Evolutionary conservation across 2,329 filamentous ascomycete species (phyloP).

Genomic region (Calonectria fujianensis): DNA sequence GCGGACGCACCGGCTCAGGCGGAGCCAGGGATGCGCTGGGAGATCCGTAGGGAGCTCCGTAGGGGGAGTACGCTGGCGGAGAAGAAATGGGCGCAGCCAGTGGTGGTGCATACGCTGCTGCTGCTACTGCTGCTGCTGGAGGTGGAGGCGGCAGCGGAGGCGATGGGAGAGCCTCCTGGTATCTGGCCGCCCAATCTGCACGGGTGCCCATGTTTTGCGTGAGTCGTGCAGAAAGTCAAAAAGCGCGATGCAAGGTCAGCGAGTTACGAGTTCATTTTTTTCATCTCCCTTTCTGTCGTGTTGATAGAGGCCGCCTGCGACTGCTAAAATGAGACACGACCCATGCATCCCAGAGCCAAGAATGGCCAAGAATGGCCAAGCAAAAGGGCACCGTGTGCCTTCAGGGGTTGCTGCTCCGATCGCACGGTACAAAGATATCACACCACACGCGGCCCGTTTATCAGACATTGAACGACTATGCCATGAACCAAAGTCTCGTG

Average conservation of each 20-base stretch:
- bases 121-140: not conserved
- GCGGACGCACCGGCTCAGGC: conserved; percentile 47
- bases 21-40: conserved; percentile 42
- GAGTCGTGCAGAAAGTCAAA: not conserved
- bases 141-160: conserved; percentile 36
- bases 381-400: conserved; percentile 38
- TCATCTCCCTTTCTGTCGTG: not conserved
- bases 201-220: conserved; percentile 28
- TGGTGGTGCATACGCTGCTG: not conserved
- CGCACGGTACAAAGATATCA: conserved; percentile 27
- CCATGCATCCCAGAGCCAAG: conserved; percentile 15
- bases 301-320: conserved; percentile 39
- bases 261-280: conserved; percentile 10
- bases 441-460: not conserved
- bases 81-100: conserved; percentile 1
- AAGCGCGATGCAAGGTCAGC: not conserved
- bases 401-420: conserved; percentile 27
- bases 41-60: not conserved
- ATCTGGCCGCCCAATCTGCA: conserved; percentile 41
- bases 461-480: conserved; percentile 5
- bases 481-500: not conserved
- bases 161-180: conserved; percentile 42
- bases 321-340: conserved; percentile 31
- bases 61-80: conserved; percentile 29
- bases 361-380: conserved; percentile 25